phyloP scores from a whole-genome alignment of 2,329 filamentous ascomycete species.

The Trichoderma pleuroti region DNA sequence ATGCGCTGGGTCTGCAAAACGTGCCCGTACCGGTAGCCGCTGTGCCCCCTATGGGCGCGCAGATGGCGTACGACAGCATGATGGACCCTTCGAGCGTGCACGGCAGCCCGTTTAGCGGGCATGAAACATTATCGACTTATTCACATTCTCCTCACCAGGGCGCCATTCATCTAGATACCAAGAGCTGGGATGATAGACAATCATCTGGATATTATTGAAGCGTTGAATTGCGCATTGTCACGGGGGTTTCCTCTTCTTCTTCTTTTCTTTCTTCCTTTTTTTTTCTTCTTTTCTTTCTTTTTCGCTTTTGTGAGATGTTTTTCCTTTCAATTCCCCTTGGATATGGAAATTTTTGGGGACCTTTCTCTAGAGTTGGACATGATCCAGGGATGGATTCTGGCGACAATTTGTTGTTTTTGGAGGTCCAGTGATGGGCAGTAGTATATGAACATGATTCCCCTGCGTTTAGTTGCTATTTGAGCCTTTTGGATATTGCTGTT shows the following conservation, averaged over 20 bases:
- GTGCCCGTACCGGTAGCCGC: conserved; percentile 6
- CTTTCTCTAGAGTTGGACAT: background rate
- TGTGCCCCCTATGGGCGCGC: conserved; percentile 26
- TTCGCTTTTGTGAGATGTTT: background rate
- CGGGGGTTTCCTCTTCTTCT: background rate
- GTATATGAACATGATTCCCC: conserved; percentile 9
- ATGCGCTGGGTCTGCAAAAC: conserved; percentile 33
- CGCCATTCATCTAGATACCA: conserved; percentile 22
- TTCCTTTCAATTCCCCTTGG: background rate
- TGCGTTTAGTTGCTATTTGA: background rate
- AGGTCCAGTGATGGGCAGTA: background rate
- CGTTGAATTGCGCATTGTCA: background rate
- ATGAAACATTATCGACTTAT: conserved; percentile 36
- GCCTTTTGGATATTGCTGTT: background rate
- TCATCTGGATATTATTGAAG: conserved; percentile 22
- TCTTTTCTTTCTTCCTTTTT: background rate
- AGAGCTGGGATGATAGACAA: conserved; percentile 27
- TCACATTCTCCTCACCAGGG: conserved; percentile 34
- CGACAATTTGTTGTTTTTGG: background rate
- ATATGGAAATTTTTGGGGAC: background rate
- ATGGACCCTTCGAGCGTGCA: conserved; percentile 33
- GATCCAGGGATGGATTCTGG: background rate
- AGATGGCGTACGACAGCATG: conserved; percentile 32
- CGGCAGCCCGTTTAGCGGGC: conserved; percentile 37
- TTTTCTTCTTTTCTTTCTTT: background rate